Conservation (phyloP, 306 rosid genomes). For the Castanea crenata region DNA sequence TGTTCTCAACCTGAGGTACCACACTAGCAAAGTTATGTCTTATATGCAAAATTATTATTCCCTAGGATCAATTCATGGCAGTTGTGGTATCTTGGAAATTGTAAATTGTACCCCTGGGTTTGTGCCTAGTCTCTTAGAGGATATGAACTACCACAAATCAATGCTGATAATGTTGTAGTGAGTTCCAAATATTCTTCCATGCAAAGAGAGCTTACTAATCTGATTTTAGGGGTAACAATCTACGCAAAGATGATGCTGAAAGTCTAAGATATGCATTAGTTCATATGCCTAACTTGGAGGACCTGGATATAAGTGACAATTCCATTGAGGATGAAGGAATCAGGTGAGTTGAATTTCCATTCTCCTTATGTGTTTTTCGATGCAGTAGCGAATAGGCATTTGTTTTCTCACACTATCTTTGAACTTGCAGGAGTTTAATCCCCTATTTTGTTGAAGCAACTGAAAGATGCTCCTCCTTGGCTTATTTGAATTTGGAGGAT, state of each 20-base stretch:
- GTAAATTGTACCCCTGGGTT: not conserved
- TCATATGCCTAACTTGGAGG: constrained; percentile 72
- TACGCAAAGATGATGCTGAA: constrained; percentile 54
- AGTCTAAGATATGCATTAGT: constrained; percentile 63
- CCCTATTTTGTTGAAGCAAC: constrained; percentile 61
- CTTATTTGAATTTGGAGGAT: constrained; percentile 58
- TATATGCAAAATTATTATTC: constrained; percentile 15
- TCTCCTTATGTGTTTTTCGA: constrained; percentile 15
- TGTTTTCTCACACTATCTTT: constrained; percentile 31
- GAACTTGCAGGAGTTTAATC: constrained; percentile 59
- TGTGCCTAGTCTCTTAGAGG: not conserved
- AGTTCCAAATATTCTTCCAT: constrained; percentile 6
- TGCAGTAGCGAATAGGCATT: constrained; percentile 9
- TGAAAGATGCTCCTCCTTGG: constrained; percentile 40
- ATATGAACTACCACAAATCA: constrained; percentile 15
- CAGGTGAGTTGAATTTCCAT: constrained; percentile 49
- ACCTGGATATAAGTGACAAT: constrained; percentile 89
- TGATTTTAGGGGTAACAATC: constrained; percentile 64
- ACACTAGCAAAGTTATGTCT: constrained; percentile 12
- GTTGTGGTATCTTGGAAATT: constrained; percentile 9
- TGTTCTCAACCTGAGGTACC: constrained; percentile 81
- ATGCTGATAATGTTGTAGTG: not conserved
- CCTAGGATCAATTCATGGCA: constrained; percentile 7
- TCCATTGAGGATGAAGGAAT: constrained; percentile 72
- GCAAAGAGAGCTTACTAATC: constrained; percentile 23